These are phyloP conservation scores for Diaporthe destruens DNA, from an alignment of 2,329 filamentous ascomycete species.

Conservation along the genomic window DNA sequence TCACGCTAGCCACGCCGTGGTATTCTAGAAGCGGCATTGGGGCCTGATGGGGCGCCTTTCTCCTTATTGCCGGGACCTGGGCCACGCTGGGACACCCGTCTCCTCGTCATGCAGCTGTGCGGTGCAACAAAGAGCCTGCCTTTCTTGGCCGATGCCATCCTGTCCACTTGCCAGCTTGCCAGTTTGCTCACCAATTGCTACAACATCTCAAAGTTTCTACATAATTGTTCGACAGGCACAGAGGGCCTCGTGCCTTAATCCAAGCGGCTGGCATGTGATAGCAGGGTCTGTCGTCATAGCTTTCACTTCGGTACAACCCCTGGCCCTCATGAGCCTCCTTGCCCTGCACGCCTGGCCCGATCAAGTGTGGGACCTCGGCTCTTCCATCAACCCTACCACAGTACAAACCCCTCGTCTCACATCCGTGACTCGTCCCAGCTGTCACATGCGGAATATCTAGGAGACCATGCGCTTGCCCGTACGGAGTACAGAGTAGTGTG, in stretches of 20 bases:
- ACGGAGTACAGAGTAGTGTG: not conserved
- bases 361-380: slow-evolving; percentile 36
- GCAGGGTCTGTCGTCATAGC: slow-evolving; percentile 37
- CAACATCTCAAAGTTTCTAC: not conserved
- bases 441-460: slow-evolving; percentile 41
- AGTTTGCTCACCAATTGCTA: not conserved
- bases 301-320: not conserved
- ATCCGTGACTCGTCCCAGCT: slow-evolving; percentile 21
- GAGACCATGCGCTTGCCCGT: not conserved
- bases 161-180: not conserved
- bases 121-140: not conserved
- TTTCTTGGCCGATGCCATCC: not conserved
- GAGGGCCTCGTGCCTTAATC: not conserved
- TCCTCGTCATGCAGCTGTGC: slow-evolving; percentile 24
- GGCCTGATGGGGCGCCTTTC: not conserved
- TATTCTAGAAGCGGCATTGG: slow-evolving; percentile 17
- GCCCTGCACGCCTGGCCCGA: slow-evolving; percentile 21
- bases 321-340: slow-evolving; percentile 28
- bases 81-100: not conserved
- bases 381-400: slow-evolving; percentile 20
- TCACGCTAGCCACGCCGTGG: slow-evolving; percentile 28
- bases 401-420: not conserved
- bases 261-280: slow-evolving; percentile 37
- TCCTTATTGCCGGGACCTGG: slow-evolving; percentile 25
- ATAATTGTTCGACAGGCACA: too few species aligned